Conservation (phyloP, 306 rosid species). For the Bauhinia variegata region DNA sequence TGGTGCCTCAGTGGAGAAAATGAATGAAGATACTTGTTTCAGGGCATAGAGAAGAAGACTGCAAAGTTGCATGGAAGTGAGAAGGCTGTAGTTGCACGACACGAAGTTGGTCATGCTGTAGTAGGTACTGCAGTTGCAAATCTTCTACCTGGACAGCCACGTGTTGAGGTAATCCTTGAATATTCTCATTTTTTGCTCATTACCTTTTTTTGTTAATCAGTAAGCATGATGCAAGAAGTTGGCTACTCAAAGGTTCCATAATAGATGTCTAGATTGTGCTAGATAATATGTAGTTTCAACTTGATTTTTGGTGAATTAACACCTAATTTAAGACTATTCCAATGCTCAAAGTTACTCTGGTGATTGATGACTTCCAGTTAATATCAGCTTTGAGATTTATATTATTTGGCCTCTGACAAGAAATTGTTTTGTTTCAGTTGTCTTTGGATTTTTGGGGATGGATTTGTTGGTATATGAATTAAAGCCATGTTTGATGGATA, state of each 20-base stretch:
- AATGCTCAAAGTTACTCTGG: not conserved
- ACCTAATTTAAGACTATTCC: not conserved
- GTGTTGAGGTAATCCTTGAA: slow-evolving; percentile 73
- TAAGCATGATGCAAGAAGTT: slow-evolving; percentile 18
- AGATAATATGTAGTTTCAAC: not conserved
- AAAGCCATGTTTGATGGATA: too few species aligned
- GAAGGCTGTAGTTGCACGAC: slow-evolving; percentile 96
- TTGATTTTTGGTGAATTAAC: slow-evolving; percentile 25
- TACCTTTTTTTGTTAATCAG: not conserved
- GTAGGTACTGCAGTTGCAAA: slow-evolving; percentile 96
- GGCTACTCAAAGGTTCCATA: slow-evolving; percentile 30
- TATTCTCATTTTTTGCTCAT: not conserved
- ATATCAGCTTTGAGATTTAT: not conserved
- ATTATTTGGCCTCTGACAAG: not conserved
- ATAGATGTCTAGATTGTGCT: slow-evolving; percentile 24
- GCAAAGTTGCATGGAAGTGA: slow-evolving; percentile 89
- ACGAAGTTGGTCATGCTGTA: slow-evolving; percentile 99
- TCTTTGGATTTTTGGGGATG: too few species aligned
- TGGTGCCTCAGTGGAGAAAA: slow-evolving; percentile 22
- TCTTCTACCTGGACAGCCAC: slow-evolving; percentile 94
- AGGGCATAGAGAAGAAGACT: slow-evolving; percentile 98
- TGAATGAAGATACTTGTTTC: slow-evolving; percentile 44
- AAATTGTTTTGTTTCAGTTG: not conserved
- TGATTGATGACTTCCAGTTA: not conserved
- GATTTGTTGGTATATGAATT: too few species aligned